phyloP scores from a whole-genome alignment of 108 stramenopile species.

The Cyclotella kingstonii region DNA sequence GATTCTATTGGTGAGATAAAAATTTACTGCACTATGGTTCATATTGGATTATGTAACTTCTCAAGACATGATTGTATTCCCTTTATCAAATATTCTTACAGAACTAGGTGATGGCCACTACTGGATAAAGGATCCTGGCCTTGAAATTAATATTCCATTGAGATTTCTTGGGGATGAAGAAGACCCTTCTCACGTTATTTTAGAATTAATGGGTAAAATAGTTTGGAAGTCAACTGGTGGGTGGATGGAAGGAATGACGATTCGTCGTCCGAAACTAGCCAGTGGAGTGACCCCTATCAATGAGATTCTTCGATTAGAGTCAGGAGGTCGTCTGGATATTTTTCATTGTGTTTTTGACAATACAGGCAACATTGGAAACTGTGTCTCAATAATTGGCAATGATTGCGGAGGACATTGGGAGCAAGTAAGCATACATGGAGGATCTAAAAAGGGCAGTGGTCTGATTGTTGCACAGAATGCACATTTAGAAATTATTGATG shows the following conservation, averaged over 20 bases:
- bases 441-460: constrained; percentile 15
- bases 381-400: constrained; percentile 15
- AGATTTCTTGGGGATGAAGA: constrained; percentile 80
- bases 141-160: constrained; percentile 57
- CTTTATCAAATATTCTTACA: constrained; percentile 1
- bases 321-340: constrained; percentile 54
- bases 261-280: constrained; percentile 71
- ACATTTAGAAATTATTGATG: constrained; percentile 23
- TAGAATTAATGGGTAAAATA: constrained; percentile 79
- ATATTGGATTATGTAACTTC: neutral
- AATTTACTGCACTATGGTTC: neutral
- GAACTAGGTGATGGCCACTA: constrained; percentile 87
- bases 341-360: constrained; percentile 72
- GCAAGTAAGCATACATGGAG: constrained; percentile 26
- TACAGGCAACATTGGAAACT: constrained; percentile 50
- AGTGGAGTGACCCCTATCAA: constrained; percentile 26
- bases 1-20: constrained; percentile 68
- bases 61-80: neutral
- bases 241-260: constrained; percentile 79
- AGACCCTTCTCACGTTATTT: constrained; percentile 74
- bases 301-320: constrained; percentile 51
- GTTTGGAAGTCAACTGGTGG: constrained; percentile 66
- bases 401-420: constrained; percentile 36
- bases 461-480: constrained; percentile 22
- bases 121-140: constrained; percentile 69